Percentiles rank a stretch among this genome's conserved stretches.
Conservation (phyloP, 2,329 filamentous ascomycete genomes). For the Alternaria postmessia region DNA sequence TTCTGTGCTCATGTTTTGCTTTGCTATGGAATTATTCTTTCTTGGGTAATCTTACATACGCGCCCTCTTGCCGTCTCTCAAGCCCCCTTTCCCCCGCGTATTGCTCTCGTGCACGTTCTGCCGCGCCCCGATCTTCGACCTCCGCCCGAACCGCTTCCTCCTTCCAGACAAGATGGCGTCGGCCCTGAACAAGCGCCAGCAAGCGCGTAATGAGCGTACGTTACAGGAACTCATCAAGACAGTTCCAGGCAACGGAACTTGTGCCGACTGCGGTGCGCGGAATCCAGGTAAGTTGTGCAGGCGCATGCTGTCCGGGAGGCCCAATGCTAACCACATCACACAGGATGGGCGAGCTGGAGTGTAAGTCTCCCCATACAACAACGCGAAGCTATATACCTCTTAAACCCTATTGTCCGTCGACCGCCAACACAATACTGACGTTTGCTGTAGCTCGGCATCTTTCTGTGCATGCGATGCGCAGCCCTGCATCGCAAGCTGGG, state of each 20-base stretch:
- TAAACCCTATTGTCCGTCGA: not conserved
- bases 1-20: constrained; percentile 21
- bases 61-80: constrained; percentile 19
- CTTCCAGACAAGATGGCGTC: constrained; percentile 66
- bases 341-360: constrained; percentile 97
- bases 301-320: constrained; percentile 9
- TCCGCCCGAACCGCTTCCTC: constrained; percentile 29
- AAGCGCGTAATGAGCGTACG: constrained; percentile 93
- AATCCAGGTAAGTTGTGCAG: constrained; percentile 78
- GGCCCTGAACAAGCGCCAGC: constrained; percentile 90
- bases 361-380: constrained; percentile 61
- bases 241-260: constrained; percentile 87
- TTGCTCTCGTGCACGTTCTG: constrained; percentile 30
- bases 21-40: constrained; percentile 26
- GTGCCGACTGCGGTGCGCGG: constrained; percentile 89
- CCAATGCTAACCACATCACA: constrained; percentile 42
- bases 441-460: constrained; percentile 78
- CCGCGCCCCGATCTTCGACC: constrained; percentile 26
- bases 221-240: constrained; percentile 88
- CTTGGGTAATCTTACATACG: constrained; percentile 17
- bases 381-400: not conserved
- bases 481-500: constrained; percentile 94
- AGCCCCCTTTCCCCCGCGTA: constrained; percentile 22
- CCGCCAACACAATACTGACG: constrained; percentile 23
- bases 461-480: constrained; percentile 97